Percentiles rank a stretch among this genome's conserved stretches.
phyloP scores from a whole-genome alignment of 2,329 filamentous ascomycete genomes.

The Juglanconis sp. region DNA sequence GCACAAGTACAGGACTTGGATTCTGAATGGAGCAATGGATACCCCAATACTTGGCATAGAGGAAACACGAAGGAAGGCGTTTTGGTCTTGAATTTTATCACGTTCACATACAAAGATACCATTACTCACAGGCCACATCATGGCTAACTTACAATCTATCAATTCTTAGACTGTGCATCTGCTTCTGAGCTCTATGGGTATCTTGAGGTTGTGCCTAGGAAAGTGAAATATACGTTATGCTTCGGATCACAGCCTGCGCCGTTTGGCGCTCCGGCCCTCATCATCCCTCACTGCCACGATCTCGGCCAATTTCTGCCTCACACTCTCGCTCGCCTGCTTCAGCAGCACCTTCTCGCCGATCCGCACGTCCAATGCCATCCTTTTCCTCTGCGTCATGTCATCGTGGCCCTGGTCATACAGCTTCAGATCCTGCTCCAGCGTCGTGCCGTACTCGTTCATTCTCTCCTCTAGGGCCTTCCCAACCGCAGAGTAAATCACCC shows the following conservation, averaged over 20 bases:
- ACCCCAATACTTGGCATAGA: slow-evolving; percentile 6
- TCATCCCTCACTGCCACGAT: slow-evolving; percentile 16
- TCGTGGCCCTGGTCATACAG: slow-evolving; percentile 4
- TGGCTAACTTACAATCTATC: not conserved
- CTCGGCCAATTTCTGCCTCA: slow-evolving; percentile 19
- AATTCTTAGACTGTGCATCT: not conserved
- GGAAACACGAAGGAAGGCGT: slow-evolving; percentile 4
- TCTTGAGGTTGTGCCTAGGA: not conserved
- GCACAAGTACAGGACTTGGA: not conserved
- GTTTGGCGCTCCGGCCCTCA: slow-evolving; percentile 25
- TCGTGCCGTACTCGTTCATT: slow-evolving; percentile 27
- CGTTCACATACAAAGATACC: not conserved
- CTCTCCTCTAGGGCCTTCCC: slow-evolving; percentile 26
- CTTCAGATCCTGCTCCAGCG: slow-evolving; percentile 27
- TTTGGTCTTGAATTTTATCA: not conserved
- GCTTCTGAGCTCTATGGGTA: slow-evolving; percentile 9
- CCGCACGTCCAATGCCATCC: slow-evolving; percentile 33
- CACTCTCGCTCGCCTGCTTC: slow-evolving; percentile 25
- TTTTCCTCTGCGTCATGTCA: slow-evolving; percentile 11
- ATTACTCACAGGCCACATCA: not conserved
- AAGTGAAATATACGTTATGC: not conserved
- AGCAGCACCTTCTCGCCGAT: slow-evolving; percentile 34
- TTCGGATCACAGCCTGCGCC: slow-evolving; percentile 19
- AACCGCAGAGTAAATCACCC: slow-evolving; percentile 40
- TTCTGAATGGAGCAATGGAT: slow-evolving; percentile 4